Conservation (phyloP, 345 rosid species). For the Orychophragmus violaceus region DNA sequence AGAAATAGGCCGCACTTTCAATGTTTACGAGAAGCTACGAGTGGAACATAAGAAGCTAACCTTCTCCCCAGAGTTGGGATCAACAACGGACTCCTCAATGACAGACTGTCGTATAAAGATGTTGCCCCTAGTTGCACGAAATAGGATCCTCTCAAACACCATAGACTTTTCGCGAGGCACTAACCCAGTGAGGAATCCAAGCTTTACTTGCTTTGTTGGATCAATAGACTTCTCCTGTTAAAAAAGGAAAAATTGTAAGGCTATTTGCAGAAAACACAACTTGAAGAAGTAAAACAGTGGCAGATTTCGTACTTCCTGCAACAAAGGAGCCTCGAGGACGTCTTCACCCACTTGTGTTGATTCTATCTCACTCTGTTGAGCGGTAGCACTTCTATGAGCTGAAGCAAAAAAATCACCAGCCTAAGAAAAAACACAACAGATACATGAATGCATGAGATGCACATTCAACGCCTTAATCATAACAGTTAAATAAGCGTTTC, state of each 20-base stretch:
- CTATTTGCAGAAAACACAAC: not conserved
- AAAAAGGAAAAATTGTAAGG: not conserved
- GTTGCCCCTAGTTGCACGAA: constrained; percentile 90
- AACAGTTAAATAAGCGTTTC: not conserved
- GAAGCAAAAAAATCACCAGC: constrained; percentile 78
- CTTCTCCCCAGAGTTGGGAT: constrained; percentile 94
- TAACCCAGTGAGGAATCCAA: not conserved
- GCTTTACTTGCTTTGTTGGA: not conserved
- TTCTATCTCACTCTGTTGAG: constrained; percentile 67
- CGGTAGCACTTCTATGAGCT: constrained; percentile 61
- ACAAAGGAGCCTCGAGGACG: constrained; percentile 64
- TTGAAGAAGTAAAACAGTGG: not conserved
- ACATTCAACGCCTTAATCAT: not conserved
- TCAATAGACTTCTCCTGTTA: constrained; percentile 30
- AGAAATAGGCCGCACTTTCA: not conserved
- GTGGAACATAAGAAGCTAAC: constrained; percentile 32
- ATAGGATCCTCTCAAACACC: constrained; percentile 33
- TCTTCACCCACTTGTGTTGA: constrained; percentile 48
- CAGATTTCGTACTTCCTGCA: constrained; percentile 34
- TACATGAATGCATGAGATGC: constrained; percentile 9
- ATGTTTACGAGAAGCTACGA: constrained; percentile 8
- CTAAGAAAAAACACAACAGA: constrained; percentile 27
- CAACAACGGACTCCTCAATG: constrained; percentile 64
- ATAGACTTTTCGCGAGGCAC: not conserved
- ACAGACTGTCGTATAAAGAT: constrained; percentile 62